Percentiles rank a stretch among this genome's conserved stretches.
Conservation (phyloP, 768 basidiomycete species). For the Naematelia aurantialba region DNA sequence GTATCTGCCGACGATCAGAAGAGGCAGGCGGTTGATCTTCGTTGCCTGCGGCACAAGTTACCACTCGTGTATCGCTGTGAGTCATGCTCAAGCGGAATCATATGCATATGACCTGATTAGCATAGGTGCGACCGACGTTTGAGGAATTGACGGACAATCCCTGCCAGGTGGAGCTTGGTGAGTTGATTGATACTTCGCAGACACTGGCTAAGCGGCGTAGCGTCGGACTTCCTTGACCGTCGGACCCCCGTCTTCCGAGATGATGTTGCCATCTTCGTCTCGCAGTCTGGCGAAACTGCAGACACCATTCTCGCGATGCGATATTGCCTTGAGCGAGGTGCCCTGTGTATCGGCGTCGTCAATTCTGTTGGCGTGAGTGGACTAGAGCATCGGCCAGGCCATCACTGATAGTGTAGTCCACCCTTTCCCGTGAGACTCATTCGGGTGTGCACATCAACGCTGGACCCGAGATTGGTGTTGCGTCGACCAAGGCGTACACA, state of each 20-base stretch:
- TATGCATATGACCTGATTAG: not conserved
- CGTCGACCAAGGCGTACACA: conserved; percentile 98
- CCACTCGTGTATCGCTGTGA: conserved; percentile 82
- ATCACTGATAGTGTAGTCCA: conserved; percentile 55
- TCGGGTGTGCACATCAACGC: conserved; percentile 99
- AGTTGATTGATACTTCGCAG: conserved; percentile 2
- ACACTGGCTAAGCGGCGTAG: conserved; percentile 42
- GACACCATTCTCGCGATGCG: conserved; percentile 94
- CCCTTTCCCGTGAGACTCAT: conserved; percentile 95
- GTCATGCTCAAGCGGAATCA: conserved; percentile 10
- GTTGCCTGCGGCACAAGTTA: conserved; percentile 98
- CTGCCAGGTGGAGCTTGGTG: conserved; percentile 78
- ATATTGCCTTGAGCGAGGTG: conserved; percentile 95
- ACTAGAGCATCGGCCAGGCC: not conserved
- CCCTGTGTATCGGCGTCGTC: conserved; percentile 93
- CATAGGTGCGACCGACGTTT: conserved; percentile 82
- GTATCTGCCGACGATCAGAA: conserved; percentile 91
- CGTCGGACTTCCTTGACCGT: conserved; percentile 96
- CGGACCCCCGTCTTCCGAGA: conserved; percentile 99
- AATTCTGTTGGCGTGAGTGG: conserved; percentile 76
- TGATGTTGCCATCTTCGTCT: conserved; percentile 92
- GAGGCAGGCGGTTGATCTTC: conserved; percentile 90
- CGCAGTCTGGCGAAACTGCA: conserved; percentile 97
- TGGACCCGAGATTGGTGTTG: conserved; percentile 91
- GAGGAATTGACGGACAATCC: conserved; percentile 99